Evolutionary conservation across 2,329 filamentous ascomycete genomes (phyloP), one percentile per base, ranked within the genome.

Genomic region (Epichloe sibirici): DNA sequence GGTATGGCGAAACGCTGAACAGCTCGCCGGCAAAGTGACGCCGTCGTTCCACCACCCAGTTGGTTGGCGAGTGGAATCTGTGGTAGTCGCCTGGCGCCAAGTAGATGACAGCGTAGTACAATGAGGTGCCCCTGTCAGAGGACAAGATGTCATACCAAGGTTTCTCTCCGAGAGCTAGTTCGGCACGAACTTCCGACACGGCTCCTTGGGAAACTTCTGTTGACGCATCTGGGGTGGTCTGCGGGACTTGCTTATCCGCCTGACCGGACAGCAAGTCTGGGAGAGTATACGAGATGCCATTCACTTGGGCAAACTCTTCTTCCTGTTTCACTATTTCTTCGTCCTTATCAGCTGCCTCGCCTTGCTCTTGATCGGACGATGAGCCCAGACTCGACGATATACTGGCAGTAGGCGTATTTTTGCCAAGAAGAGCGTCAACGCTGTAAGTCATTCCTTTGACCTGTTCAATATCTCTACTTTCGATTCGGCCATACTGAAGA

Each of bases 391-490:
- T 53, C 2, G 61, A 61, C 2, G 59, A 62, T 61, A 84, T 68
- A 69, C 79, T 80, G 17, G 77, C 68, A 5, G 75, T 65, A 39
- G 78, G 78, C 5, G 75, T 79, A 56, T 75, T 74, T 57, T 79
- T 82, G 49, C 93, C 93, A 2, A 98, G 78, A 2, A 98, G 78
- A 7, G 93, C 90, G 65, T 98, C 93, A 51, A 98, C 79, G 59
- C 85, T 95, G 70, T 98, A 98, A 1, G 93, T 98, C 77, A 98
- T 93, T 55, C 93, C 93, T 71, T 98, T 98, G 57, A 98, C 91
- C 71, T 98, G 93, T 68, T 98, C 93, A 44, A 98, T 94, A 63
- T 96, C 89, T 47, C 91, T 90, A 62, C 90, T 83, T 62, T 94
- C 86, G 53, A 98, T 96, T 60, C 83, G 83, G 11, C 93, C 93